phyloP scores from a whole-genome alignment of 257 asterid species.

The Petunia secreta region DNA sequence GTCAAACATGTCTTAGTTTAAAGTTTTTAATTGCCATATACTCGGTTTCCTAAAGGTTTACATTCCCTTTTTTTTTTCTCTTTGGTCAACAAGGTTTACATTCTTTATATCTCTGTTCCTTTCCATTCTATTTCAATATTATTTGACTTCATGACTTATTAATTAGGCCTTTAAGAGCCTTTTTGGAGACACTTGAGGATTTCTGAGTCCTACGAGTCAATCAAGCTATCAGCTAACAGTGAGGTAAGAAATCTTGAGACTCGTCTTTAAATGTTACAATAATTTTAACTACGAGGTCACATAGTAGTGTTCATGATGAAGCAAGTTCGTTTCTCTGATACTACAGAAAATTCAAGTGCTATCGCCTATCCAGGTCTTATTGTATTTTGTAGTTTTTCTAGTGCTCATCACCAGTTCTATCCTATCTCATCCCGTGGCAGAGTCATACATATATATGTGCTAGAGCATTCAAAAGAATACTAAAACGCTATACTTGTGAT shows the following conservation, averaged over 20 bases:
- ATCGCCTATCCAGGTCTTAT: background rate
- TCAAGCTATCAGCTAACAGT: background rate
- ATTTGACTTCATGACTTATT: background rate
- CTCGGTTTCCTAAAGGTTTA: background rate
- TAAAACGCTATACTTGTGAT: no score
- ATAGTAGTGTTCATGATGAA: background rate
- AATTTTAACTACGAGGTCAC: background rate
- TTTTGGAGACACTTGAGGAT: background rate
- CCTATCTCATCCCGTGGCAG: background rate
- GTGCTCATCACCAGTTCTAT: background rate
- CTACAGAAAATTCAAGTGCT: background rate
- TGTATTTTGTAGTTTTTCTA: background rate
- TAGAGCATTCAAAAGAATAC: no score
- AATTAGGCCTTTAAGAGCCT: background rate
- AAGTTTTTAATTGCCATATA: background rate
- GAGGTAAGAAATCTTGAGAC: slow-evolving; percentile 10
- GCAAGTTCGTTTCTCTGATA: background rate
- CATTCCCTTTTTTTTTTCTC: background rate
- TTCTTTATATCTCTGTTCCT: background rate
- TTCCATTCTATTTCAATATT: background rate
- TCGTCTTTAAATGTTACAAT: background rate
- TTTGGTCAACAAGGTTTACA: background rate
- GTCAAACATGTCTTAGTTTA: background rate
- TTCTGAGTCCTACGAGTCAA: background rate
- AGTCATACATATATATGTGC: no score